A percentile compares a stretch with the other conserved stretches of the same genome.
Conservation (phyloP, 31 red algal species). For the Porphyra umbilicalis region DNA sequence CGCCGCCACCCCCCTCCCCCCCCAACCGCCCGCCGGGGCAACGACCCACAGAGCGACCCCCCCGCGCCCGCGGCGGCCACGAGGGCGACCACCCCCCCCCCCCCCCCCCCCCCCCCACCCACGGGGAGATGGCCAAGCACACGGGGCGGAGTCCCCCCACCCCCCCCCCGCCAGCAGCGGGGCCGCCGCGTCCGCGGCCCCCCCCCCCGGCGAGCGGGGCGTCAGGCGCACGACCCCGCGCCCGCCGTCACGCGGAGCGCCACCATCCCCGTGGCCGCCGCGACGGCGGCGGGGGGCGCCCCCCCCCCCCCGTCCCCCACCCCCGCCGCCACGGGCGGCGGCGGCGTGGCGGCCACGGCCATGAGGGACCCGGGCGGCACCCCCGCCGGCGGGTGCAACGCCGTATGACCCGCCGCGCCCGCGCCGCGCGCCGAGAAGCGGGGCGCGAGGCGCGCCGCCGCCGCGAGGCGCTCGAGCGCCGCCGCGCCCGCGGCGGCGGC, state of each 20-base stretch:
- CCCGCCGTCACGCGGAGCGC: not conserved
- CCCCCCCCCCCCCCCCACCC: not conserved
- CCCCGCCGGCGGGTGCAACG: not conserved
- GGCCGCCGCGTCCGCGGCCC: not conserved
- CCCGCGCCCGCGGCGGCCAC: not conserved
- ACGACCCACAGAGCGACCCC: not conserved
- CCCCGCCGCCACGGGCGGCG: not conserved
- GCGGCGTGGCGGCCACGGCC: not conserved
- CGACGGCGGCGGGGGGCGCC: too few species aligned
- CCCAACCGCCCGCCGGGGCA: not conserved
- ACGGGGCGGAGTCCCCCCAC: not conserved
- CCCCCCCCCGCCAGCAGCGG: not conserved
- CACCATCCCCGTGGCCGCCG: too few species aligned
- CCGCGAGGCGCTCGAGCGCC: not conserved
- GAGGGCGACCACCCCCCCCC: not conserved
- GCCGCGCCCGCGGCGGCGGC: not conserved
- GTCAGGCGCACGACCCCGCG: not conserved
- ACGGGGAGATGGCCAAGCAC: not conserved
- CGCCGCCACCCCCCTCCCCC: not conserved
- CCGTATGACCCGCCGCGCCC: not conserved
- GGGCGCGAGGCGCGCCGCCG: not conserved
- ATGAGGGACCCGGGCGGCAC: not conserved
- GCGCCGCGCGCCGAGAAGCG: not conserved
- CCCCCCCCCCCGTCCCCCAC: not conserved
- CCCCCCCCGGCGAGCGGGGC: not conserved